phyloP scores from a whole-genome alignment of 2,329 filamentous ascomycete genomes.

The Venturia aucupariae region DNA sequence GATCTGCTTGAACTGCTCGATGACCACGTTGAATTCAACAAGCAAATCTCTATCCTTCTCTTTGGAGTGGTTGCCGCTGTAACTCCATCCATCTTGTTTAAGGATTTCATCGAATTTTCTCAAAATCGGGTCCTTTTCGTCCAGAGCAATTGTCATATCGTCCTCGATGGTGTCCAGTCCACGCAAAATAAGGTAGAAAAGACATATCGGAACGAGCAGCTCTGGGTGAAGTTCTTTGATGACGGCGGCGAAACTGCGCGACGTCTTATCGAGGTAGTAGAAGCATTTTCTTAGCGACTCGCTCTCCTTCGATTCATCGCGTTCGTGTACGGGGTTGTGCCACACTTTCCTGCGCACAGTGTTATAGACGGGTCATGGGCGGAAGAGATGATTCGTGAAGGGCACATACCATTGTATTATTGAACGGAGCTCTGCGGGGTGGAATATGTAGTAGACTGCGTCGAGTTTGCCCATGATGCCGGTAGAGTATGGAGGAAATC shows the following conservation, averaged over 20 bases:
- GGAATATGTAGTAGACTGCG: constrained; percentile 61
- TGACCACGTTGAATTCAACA: constrained; percentile 82
- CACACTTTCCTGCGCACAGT: constrained; percentile 67
- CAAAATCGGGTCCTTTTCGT: constrained; percentile 76
- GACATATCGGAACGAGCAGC: constrained; percentile 74
- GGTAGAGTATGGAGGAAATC: neutral
- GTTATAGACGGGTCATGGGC: neutral
- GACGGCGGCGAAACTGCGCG: constrained; percentile 84
- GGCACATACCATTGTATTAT: constrained; percentile 75
- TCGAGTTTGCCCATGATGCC: constrained; percentile 26
- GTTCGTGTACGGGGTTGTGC: constrained; percentile 87
- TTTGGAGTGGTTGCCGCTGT: constrained; percentile 71
- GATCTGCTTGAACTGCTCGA: constrained; percentile 78
- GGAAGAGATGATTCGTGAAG: neutral
- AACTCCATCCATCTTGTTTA: constrained; percentile 83
- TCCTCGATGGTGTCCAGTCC: constrained; percentile 98
- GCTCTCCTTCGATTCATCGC: constrained; percentile 67
- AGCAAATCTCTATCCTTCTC: constrained; percentile 92
- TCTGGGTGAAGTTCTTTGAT: constrained; percentile 95
- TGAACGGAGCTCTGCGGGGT: constrained; percentile 67
- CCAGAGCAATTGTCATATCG: constrained; percentile 82
- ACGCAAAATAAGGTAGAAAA: constrained; percentile 90
- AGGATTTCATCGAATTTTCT: constrained; percentile 72
- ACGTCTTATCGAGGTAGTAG: constrained; percentile 75
- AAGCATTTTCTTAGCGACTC: constrained; percentile 73